Percentiles rank a stretch among this genome's conserved stretches.
phyloP scores from a whole-genome alignment of 106 monocot genomes.

The Cymbidium sinense region DNA sequence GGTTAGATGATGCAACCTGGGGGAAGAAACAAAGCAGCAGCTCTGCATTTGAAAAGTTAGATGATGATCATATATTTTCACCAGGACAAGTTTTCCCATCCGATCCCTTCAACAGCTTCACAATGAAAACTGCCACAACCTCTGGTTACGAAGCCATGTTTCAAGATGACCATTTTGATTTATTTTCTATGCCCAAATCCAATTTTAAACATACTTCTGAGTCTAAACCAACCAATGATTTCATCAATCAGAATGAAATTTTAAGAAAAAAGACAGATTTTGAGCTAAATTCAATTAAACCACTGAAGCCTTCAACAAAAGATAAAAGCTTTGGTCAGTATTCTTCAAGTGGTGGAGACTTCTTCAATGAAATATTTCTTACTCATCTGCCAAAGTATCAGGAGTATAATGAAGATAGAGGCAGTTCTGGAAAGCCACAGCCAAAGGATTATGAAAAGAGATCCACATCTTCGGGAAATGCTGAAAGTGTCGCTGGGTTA shows the following conservation, averaged over 20 bases:
- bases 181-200: slow-evolving; percentile 8
- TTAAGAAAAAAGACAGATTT: slow-evolving; percentile 6
- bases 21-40: slow-evolving; percentile 5
- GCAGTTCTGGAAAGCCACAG: slow-evolving; percentile 9
- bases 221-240: background rate
- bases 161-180: slow-evolving; percentile 28
- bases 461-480: slow-evolving; percentile 19
- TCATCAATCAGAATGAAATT: slow-evolving; percentile 15
- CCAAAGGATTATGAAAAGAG: slow-evolving; percentile 17
- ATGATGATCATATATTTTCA: slow-evolving; percentile 12
- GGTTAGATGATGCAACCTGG: slow-evolving; percentile 5
- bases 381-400: slow-evolving; percentile 6
- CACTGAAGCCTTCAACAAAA: slow-evolving; percentile 5
- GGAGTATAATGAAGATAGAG: slow-evolving; percentile 15
- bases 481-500: background rate
- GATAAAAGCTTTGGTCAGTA: slow-evolving; percentile 8
- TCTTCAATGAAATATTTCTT: slow-evolving; percentile 8
- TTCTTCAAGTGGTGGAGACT: slow-evolving; percentile 16
- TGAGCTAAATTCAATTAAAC: slow-evolving; percentile 10
- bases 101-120: slow-evolving; percentile 12
- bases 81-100: slow-evolving; percentile 11
- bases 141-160: slow-evolving; percentile 5
- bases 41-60: slow-evolving; percentile 1
- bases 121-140: background rate
- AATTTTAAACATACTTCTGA: slow-evolving; percentile 5